These are phyloP conservation scores for Petunia axillaris DNA, from an alignment of 257 asterid genomes.

Conservation along the genomic window DNA sequence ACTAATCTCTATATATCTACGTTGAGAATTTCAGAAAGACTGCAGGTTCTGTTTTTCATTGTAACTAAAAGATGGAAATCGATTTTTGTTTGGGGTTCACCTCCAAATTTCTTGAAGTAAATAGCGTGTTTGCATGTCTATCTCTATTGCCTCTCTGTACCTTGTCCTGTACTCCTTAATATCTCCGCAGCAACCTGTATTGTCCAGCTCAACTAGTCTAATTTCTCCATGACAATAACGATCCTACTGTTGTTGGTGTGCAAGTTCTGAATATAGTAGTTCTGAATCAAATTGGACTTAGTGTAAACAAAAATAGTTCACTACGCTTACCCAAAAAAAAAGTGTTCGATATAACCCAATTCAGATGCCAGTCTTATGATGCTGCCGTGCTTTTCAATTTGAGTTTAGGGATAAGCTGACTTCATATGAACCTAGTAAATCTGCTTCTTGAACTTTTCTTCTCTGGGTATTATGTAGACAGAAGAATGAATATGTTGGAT, in stretches of 20 bases:
- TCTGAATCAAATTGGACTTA: neutral
- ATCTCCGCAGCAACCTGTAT: neutral
- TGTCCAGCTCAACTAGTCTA: neutral
- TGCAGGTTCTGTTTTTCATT: neutral
- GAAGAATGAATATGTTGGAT: neutral
- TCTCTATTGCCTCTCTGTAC: neutral
- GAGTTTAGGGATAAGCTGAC: neutral
- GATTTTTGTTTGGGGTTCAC: neutral
- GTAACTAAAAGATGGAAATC: neutral
- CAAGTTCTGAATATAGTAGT: neutral
- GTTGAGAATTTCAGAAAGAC: neutral
- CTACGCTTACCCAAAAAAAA: neutral
- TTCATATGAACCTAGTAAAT: neutral
- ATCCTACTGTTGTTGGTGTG: conserved; percentile 4
- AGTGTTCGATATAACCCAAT: neutral
- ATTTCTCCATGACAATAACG: neutral
- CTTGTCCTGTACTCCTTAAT: neutral
- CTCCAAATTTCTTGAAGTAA: neutral
- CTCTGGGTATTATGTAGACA: neutral
- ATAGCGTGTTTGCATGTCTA: neutral
- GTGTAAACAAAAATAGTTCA: neutral
- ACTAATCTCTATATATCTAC: neutral
- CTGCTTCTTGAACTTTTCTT: neutral
- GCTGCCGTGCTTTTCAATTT: neutral
- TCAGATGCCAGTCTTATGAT: neutral